Percentiles rank a stretch among this genome's conserved stretches.
phyloP scores from a whole-genome alignment of 2,329 filamentous ascomycete genomes.

The Trichoderma sp. region DNA sequence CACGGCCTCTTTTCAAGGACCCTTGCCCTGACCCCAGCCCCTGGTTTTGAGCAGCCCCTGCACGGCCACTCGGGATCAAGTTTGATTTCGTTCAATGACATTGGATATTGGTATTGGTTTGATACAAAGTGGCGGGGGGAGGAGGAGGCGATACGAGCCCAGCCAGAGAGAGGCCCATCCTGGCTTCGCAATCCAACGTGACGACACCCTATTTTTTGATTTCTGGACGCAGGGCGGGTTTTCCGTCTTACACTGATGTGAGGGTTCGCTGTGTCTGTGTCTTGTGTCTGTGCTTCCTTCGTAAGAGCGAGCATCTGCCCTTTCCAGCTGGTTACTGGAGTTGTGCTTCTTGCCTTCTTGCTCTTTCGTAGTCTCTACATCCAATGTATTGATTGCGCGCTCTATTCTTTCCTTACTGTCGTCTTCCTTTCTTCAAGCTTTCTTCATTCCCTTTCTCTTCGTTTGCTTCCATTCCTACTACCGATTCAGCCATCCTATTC shows the following conservation, averaged over 20 bases:
- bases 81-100: not conserved
- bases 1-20: not conserved
- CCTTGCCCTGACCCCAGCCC: not conserved
- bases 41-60: not conserved
- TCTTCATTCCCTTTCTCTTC: not conserved
- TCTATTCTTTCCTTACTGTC: not conserved
- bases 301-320: constrained; percentile 5
- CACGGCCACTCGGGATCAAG: not conserved
- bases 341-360: not conserved
- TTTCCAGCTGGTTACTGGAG: constrained; percentile 17
- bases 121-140: constrained; percentile 6
- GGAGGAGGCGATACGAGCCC: not conserved
- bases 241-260: constrained; percentile 2
- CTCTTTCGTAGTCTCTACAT: not conserved
- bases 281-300: not conserved
- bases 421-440: not conserved
- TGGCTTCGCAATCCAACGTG: not conserved
- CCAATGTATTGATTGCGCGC: constrained; percentile 8
- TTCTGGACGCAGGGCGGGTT: not conserved
- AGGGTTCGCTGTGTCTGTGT: not conserved
- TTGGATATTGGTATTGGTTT: not conserved
- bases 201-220: not conserved
- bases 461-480: not conserved
- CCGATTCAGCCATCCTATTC: not conserved
- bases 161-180: not conserved